Percentiles rank a stretch among this genome's conserved stretches.
Evolutionary conservation across 108 stramenopile species (phyloP).

Genomic region (Tribonema minus): DNA sequence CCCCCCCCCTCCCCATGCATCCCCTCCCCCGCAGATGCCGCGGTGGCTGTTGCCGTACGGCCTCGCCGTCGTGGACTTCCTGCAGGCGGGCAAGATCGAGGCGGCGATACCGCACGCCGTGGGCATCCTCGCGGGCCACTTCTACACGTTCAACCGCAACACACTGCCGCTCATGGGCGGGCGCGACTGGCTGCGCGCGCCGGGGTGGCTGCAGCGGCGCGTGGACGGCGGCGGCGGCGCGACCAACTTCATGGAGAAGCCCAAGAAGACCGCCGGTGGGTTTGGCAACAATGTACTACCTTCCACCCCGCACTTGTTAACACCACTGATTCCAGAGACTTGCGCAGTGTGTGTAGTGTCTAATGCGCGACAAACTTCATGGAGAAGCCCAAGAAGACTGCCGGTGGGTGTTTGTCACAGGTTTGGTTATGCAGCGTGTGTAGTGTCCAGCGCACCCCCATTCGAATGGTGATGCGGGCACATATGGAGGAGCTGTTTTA

Average conservation of each 20-base stretch:
- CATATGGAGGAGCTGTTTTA: no score
- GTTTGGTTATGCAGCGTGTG: constrained; percentile 14
- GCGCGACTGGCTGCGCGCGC: constrained; percentile 27
- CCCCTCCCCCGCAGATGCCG: not conserved
- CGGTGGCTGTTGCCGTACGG: not conserved
- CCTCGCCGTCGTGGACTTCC: constrained; percentile 7
- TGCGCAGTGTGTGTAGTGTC: constrained; percentile 13
- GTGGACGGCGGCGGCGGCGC: constrained; percentile 25
- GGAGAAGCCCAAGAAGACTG: no score
- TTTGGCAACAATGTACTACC: no score
- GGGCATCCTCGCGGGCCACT: constrained; percentile 24
- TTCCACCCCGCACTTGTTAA: no score
- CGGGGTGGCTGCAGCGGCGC: constrained; percentile 26
- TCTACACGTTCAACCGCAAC: constrained; percentile 37
- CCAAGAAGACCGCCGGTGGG: no score
- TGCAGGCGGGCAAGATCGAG: constrained; percentile 10
- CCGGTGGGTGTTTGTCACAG: no score
- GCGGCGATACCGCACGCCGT: constrained; percentile 21
- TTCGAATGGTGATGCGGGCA: constrained; percentile 34
- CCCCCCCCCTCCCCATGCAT: no score
- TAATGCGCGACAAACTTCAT: constrained; percentile 34
- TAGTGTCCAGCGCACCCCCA: constrained; percentile 12
- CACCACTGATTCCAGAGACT: no score
- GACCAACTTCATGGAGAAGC: constrained; percentile 43
- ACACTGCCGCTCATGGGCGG: constrained; percentile 40